Conservation (phyloP, 78 protist genomes). For the Speleostelium caveatum region DNA sequence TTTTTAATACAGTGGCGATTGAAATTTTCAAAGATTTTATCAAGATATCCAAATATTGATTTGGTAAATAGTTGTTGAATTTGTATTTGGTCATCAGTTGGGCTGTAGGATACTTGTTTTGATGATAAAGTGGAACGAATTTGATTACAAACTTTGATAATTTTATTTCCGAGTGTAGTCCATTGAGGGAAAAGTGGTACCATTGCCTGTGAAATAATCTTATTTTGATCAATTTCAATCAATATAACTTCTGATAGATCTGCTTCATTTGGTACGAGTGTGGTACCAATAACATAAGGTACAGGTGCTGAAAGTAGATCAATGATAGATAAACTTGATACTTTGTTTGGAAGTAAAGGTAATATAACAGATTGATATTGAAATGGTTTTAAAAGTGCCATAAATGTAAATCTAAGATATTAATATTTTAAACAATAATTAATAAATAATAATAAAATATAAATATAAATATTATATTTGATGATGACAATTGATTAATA, state of each 20-base stretch:
- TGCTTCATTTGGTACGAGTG: slow-evolving; percentile 14
- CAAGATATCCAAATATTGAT: neutral
- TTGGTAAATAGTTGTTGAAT: neutral
- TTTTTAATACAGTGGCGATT: slow-evolving; percentile 43
- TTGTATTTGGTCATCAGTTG: slow-evolving; percentile 32
- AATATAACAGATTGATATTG: slow-evolving; percentile 66
- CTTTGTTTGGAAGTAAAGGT: slow-evolving; percentile 58
- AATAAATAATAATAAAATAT: neutral
- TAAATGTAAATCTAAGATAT: slow-evolving; percentile 34
- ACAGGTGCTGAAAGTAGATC: slow-evolving; percentile 72
- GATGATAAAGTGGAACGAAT: neutral
- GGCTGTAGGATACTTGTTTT: neutral
- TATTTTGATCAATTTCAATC: slow-evolving; percentile 38
- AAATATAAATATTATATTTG: neutral
- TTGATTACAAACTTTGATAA: neutral
- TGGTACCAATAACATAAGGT: slow-evolving; percentile 45
- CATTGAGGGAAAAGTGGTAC: slow-evolving; percentile 28
- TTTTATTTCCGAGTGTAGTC: neutral
- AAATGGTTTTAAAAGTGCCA: slow-evolving; percentile 64
- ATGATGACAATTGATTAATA: neutral
- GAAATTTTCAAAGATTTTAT: slow-evolving; percentile 39
- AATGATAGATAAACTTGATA: slow-evolving; percentile 19
- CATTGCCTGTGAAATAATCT: neutral
- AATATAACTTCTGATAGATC: slow-evolving; percentile 26
- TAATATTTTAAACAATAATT: neutral